Evolutionary conservation across 164 flowering plant genomes (phyloP).

Genomic region (Vitis riparia): DNA sequence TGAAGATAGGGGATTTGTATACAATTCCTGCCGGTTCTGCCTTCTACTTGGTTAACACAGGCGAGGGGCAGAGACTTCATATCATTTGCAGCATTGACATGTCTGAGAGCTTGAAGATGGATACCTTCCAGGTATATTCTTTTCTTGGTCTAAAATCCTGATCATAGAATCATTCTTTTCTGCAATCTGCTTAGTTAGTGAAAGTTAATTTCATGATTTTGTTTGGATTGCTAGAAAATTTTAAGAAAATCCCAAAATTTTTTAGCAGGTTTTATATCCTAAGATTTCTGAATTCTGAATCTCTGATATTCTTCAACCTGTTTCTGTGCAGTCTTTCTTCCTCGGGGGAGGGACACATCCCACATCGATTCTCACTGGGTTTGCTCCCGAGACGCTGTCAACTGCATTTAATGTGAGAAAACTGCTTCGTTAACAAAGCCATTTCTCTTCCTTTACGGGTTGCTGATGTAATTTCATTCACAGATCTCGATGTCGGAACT

Average conservation of each 20-base stretch:
- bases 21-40: conserved; percentile 78
- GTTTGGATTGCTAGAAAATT: not conserved
- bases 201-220: not conserved
- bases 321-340: conserved; percentile 73
- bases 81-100: conserved; percentile 73
- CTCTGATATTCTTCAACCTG: not conserved
- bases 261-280: too few species aligned
- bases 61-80: conserved; percentile 67
- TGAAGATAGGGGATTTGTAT: conserved; percentile 73
- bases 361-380: conserved; percentile 68
- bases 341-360: conserved; percentile 82
- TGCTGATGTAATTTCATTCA: not conserved
- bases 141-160: not conserved
- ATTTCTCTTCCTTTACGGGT: not conserved
- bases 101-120: conserved; percentile 54
- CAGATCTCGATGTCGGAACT: conserved; percentile 58
- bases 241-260: too few species aligned
- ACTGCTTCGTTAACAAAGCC: not conserved
- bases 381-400: conserved; percentile 48
- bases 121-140: conserved; percentile 51
- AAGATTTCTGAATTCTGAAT: too few species aligned
- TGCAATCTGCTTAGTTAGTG: too few species aligned
- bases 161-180: too few species aligned
- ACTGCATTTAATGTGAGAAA: conserved; percentile 79
- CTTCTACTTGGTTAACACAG: conserved; percentile 73